Evolutionary conservation across 1,284 basidiomycete genomes (phyloP).

Genomic region (Ceratobasidium sp.): DNA sequence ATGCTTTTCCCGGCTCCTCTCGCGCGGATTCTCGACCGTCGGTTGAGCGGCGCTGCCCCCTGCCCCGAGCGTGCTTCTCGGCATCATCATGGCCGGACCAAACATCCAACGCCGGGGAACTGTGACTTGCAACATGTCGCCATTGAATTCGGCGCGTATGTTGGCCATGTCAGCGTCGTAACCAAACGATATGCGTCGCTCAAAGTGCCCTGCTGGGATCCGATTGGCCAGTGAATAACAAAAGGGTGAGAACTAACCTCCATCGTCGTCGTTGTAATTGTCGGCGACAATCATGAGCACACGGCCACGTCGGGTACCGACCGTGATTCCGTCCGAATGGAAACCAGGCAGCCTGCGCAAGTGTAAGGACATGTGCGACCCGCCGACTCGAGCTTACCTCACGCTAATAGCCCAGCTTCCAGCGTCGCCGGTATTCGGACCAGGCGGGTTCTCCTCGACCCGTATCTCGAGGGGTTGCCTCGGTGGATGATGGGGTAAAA

Average conservation of each 20-base stretch:
- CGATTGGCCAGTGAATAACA: neutral
- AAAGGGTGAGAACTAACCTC: slow-evolving; percentile 1
- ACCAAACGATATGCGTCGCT: slow-evolving; percentile 72
- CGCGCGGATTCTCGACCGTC: neutral
- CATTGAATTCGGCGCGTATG: slow-evolving; percentile 75
- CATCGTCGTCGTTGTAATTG: slow-evolving; percentile 26
- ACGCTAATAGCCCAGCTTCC: slow-evolving; percentile 31
- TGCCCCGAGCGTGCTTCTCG: neutral
- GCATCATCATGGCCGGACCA: neutral
- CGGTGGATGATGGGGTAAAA: slow-evolving; percentile 22
- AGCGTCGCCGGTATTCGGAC: neutral
- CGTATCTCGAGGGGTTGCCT: slow-evolving; percentile 19
- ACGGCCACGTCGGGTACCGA: slow-evolving; percentile 22
- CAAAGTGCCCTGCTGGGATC: slow-evolving; percentile 63
- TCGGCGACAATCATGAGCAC: slow-evolving; percentile 25
- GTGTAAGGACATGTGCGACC: neutral
- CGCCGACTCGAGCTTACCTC: neutral
- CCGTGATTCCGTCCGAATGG: slow-evolving; percentile 21
- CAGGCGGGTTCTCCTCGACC: slow-evolving; percentile 27
- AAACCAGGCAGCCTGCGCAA: slow-evolving; percentile 6
- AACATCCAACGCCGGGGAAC: slow-evolving; percentile 33
- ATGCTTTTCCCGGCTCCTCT: no score
- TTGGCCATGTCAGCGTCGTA: slow-evolving; percentile 71
- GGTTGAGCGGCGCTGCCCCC: no score
- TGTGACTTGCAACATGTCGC: slow-evolving; percentile 48